A percentile compares a stretch with the other conserved stretches of the same genome.
Evolutionary conservation across 1,284 basidiomycete genomes (phyloP).

Genomic region (Pisolithus thermaeus): DNA sequence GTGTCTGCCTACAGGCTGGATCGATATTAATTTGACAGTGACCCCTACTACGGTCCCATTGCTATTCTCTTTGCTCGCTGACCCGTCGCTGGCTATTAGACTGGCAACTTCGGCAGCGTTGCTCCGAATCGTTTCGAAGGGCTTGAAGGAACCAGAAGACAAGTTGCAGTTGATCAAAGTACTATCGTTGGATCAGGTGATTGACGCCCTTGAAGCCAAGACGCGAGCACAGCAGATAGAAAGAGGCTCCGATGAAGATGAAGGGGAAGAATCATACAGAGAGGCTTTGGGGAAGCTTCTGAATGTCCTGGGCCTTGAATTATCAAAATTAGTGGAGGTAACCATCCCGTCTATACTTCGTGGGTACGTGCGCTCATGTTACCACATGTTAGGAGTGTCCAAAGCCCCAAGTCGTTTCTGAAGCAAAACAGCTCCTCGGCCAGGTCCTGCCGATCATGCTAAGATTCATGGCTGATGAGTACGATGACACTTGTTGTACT

Average conservation of each 20-base stretch:
- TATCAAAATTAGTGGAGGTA: slow-evolving; percentile 82
- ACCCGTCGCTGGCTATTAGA: slow-evolving; percentile 73
- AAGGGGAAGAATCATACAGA: slow-evolving; percentile 80
- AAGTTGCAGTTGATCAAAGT: slow-evolving; percentile 91
- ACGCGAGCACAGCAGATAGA: slow-evolving; percentile 66
- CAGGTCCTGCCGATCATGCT: slow-evolving; percentile 80
- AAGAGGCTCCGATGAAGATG: slow-evolving; percentile 63
- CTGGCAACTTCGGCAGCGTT: slow-evolving; percentile 80
- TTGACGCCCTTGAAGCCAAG: slow-evolving; percentile 74
- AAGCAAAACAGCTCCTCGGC: slow-evolving; percentile 65
- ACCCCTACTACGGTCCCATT: slow-evolving; percentile 86
- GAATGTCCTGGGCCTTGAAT: slow-evolving; percentile 79
- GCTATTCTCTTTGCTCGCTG: slow-evolving; percentile 83
- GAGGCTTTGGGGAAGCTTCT: slow-evolving; percentile 86
- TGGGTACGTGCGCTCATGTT: slow-evolving; percentile 5
- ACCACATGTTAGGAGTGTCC: slow-evolving; percentile 47
- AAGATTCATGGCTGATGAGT: slow-evolving; percentile 85
- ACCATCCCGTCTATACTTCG: slow-evolving; percentile 22
- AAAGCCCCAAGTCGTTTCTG: slow-evolving; percentile 56
- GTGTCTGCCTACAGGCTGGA: slow-evolving; percentile 68
- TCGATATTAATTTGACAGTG: slow-evolving; percentile 94
- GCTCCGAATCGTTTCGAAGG: slow-evolving; percentile 83
- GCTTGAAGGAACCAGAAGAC: slow-evolving; percentile 87
- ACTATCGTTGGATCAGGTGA: slow-evolving; percentile 76
- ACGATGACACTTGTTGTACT: slow-evolving; percentile 82